Conservation (phyloP, 768 basidiomycete genomes). For the Astraeus odoratus region DNA sequence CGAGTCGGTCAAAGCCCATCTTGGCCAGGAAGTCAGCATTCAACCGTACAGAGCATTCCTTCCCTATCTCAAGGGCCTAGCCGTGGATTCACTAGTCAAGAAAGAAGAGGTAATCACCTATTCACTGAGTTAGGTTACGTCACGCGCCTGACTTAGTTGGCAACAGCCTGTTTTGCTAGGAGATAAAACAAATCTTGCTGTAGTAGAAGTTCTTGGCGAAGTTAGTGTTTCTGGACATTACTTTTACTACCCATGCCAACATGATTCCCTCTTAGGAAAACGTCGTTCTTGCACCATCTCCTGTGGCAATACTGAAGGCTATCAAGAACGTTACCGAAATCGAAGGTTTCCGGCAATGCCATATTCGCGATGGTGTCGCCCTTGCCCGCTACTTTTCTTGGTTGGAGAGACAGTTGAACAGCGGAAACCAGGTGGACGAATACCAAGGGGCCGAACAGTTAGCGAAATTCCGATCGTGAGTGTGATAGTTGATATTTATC, state of each 20-base stretch:
- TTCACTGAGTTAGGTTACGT: background rate
- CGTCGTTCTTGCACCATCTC: slow-evolving; percentile 57
- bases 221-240: slow-evolving; percentile 27
- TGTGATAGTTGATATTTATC: slow-evolving; percentile 6
- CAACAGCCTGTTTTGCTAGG: slow-evolving; percentile 69
- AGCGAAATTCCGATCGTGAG: slow-evolving; percentile 76
- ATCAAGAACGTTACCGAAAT: slow-evolving; percentile 79
- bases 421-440: slow-evolving; percentile 62
- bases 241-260: background rate
- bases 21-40: slow-evolving; percentile 59
- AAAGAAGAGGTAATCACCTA: slow-evolving; percentile 26
- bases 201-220: slow-evolving; percentile 73
- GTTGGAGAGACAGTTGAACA: slow-evolving; percentile 78
- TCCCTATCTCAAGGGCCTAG: slow-evolving; percentile 49
- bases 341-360: slow-evolving; percentile 82
- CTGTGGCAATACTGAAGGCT: slow-evolving; percentile 71
- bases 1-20: slow-evolving; percentile 34
- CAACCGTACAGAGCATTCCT: slow-evolving; percentile 66
- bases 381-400: slow-evolving; percentile 88
- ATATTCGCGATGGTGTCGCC: slow-evolving; percentile 87
- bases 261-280: slow-evolving; percentile 39
- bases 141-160: background rate
- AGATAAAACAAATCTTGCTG: slow-evolving; percentile 72
- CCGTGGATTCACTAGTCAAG: slow-evolving; percentile 26
- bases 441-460: slow-evolving; percentile 74